phyloP scores from a whole-genome alignment of 2,329 filamentous ascomycete species.

The Pyrenophora seminiperda region DNA sequence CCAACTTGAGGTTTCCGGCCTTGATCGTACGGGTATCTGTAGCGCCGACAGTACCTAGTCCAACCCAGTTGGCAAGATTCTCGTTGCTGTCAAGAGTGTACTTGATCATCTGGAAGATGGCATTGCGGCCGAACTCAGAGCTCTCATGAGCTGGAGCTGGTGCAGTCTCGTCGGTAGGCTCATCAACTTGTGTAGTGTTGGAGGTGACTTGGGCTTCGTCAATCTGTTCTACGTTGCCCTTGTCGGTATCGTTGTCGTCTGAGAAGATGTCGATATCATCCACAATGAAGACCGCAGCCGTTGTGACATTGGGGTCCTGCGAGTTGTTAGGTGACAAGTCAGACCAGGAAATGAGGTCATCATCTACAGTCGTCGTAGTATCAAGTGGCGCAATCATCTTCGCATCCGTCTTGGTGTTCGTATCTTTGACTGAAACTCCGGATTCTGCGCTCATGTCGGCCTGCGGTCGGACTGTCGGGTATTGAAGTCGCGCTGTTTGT shows the following conservation, averaged over 20 bases:
- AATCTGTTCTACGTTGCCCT: background rate
- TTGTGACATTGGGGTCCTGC: no score
- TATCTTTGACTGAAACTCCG: no score
- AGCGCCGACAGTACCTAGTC: background rate
- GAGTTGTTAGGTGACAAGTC: no score
- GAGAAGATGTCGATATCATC: background rate
- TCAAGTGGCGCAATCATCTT: no score
- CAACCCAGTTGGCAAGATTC: background rate
- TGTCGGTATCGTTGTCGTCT: background rate
- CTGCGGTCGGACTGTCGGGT: no score
- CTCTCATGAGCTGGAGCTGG: background rate
- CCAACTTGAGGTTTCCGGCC: background rate
- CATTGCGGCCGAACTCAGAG: background rate
- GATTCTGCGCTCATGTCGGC: no score
- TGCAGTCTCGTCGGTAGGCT: background rate
- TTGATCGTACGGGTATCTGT: background rate
- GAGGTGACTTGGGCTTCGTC: background rate
- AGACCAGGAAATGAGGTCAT: no score
- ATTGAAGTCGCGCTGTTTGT: no score
- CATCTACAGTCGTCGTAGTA: no score
- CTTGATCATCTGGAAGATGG: background rate
- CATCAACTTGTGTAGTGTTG: background rate
- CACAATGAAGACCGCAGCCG: no score
- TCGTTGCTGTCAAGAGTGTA: background rate
- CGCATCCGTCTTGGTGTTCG: no score